A percentile compares a stretch with the other conserved stretches of the same genome.
Conservation (phyloP, 2,329 filamentous ascomycete genomes). For the Colletotrichum higginsianum region DNA sequence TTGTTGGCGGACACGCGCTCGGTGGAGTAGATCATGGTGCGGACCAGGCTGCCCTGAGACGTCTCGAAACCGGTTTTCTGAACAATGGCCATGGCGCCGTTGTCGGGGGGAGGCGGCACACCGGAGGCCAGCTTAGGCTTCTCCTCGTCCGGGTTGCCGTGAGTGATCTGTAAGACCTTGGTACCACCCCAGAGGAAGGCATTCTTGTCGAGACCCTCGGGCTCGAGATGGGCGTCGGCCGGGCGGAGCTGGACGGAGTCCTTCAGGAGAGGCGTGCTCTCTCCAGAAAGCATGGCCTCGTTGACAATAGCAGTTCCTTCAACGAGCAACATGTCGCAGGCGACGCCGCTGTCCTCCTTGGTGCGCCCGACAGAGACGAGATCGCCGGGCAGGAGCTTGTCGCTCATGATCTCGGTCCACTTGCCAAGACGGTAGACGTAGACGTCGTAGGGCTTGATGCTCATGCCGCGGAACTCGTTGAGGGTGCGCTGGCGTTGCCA, state of each 20-base stretch:
- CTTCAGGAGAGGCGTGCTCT: constrained; percentile 96
- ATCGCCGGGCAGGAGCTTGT: constrained; percentile 93
- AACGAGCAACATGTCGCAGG: constrained; percentile 95
- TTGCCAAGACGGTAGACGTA: constrained; percentile 90
- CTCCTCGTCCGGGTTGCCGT: constrained; percentile 84
- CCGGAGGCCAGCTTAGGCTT: constrained; percentile 80
- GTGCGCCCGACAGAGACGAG: constrained; percentile 92
- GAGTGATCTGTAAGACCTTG: constrained; percentile 95
- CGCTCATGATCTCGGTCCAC: constrained; percentile 91
- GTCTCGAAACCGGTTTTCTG: constrained; percentile 99
- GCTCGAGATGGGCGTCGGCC: constrained; percentile 82
- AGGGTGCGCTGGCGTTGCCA: constrained; percentile 98
- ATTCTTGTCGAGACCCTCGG: constrained; percentile 96
- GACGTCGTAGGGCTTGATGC: constrained; percentile 97
- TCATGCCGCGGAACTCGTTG: constrained; percentile 98
- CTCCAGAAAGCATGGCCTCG: constrained; percentile 98
- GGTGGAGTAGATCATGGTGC: constrained; percentile 99
- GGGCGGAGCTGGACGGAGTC: constrained; percentile 95
- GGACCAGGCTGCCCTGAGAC: constrained; percentile 95
- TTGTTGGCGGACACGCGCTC: constrained; percentile 99
- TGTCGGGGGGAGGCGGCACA: constrained; percentile 88
- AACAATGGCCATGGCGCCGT: constrained; percentile 93
- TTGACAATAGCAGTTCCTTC: constrained; percentile 98
- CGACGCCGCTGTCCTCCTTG: constrained; percentile 96
- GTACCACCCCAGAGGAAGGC: constrained; percentile 97